These are phyloP conservation scores for Theobroma cacao DNA, from an alignment of 345 rosid species.

Conservation along the genomic window DNA sequence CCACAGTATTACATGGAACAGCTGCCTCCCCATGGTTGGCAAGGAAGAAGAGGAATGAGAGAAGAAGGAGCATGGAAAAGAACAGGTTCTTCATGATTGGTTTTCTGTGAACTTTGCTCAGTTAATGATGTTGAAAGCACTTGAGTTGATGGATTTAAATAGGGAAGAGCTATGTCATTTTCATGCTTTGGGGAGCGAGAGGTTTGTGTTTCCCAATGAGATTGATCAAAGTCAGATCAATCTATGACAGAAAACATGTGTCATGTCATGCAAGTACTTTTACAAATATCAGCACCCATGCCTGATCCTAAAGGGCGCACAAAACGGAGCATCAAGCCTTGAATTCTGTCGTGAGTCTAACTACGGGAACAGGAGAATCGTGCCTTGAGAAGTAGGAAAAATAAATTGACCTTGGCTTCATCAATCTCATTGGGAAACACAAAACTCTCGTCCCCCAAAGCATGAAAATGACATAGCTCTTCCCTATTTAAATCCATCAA, in stretches of 20 bases:
- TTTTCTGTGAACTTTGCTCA: not conserved
- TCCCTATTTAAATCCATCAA: not conserved
- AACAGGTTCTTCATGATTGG: not conserved
- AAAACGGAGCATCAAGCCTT: not conserved
- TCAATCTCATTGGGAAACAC: not conserved
- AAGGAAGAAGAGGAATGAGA: not conserved
- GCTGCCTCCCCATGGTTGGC: not conserved
- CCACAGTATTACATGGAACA: slow-evolving; percentile 21
- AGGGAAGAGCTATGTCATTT: not conserved
- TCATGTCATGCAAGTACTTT: not conserved
- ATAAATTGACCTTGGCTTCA: not conserved
- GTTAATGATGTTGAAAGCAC: not conserved
- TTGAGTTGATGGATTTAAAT: not conserved
- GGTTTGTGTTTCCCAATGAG: not conserved
- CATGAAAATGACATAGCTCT: not conserved
- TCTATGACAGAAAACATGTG: not conserved
- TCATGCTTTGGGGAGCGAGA: not conserved
- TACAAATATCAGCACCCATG: too few species aligned
- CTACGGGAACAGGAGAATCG: too few species aligned
- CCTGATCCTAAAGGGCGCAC: too few species aligned
- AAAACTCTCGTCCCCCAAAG: not conserved
- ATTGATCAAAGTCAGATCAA: not conserved
- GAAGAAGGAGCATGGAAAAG: not conserved
- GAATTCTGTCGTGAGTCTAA: too few species aligned
- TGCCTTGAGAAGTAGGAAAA: too few species aligned